phyloP scores from a whole-genome alignment of 2,329 filamentous ascomycete species.

The Knufia petricola region DNA sequence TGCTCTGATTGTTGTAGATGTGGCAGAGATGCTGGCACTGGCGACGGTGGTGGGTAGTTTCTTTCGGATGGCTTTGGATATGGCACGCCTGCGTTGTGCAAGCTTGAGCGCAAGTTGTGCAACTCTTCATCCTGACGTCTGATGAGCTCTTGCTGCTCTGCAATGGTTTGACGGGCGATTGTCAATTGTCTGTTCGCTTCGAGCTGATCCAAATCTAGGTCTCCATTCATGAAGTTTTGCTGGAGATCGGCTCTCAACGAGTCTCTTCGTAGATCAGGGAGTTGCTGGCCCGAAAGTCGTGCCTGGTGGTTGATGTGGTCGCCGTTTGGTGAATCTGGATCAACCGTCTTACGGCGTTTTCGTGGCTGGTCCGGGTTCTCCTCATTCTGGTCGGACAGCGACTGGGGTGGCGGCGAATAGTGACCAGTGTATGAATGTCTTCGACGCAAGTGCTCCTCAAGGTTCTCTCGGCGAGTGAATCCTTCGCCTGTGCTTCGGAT shows the following conservation, averaged over 20 bases:
- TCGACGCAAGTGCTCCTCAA: slow-evolving; percentile 83
- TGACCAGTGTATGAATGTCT: slow-evolving; percentile 48
- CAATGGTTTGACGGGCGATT: slow-evolving; percentile 9
- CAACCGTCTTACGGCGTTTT: slow-evolving; percentile 10
- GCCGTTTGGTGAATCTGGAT: slow-evolving; percentile 6
- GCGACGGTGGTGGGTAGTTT: not conserved
- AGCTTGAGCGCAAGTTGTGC: not conserved
- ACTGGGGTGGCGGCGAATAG: slow-evolving; percentile 7
- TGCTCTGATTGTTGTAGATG: slow-evolving; percentile 1
- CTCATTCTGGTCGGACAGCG: slow-evolving; percentile 3
- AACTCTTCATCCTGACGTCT: slow-evolving; percentile 7
- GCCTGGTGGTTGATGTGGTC: not conserved
- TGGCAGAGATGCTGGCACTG: not conserved
- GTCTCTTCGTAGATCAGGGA: slow-evolving; percentile 1
- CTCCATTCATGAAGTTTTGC: slow-evolving; percentile 7
- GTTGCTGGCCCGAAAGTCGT: not conserved
- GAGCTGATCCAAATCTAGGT: not conserved
- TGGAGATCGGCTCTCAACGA: slow-evolving; percentile 4
- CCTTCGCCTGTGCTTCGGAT: slow-evolving; percentile 81
- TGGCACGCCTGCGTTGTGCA: not conserved
- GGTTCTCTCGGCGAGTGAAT: slow-evolving; percentile 86
- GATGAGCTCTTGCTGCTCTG: slow-evolving; percentile 12
- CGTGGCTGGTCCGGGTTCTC: slow-evolving; percentile 5
- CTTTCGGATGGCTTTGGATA: slow-evolving; percentile 7
- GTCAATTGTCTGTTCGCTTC: slow-evolving; percentile 7